Conservation (phyloP, 2,329 filamentous ascomycete species). For the Fusarium pseudocircinatum region DNA sequence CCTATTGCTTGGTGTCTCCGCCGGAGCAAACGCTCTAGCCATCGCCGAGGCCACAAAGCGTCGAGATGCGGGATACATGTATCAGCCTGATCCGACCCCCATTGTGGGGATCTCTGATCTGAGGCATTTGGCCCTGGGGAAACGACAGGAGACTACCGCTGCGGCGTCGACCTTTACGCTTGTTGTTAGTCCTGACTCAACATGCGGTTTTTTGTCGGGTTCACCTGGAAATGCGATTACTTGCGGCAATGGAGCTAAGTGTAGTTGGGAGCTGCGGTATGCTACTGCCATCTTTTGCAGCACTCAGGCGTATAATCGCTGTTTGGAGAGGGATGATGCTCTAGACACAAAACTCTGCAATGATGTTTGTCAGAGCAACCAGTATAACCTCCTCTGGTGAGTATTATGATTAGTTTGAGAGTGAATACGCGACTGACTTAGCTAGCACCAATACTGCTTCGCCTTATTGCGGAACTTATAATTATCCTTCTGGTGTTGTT, state of each 20-base stretch:
- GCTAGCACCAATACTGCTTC: constrained; percentile 12
- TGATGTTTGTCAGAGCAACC: constrained; percentile 29
- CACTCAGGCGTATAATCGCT: not conserved
- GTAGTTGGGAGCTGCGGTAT: constrained; percentile 13
- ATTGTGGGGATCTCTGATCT: not conserved
- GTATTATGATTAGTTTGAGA: fast-evolving
- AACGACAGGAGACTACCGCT: not conserved
- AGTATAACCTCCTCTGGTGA: constrained; percentile 28
- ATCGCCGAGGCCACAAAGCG: constrained; percentile 15
- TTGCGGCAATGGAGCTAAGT: constrained; percentile 4
- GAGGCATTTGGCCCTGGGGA: constrained; percentile 5
- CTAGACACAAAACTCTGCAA: constrained; percentile 4
- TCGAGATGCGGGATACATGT: constrained; percentile 1
- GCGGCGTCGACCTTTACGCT: constrained; percentile 1
- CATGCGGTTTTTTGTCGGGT: constrained; percentile 25
- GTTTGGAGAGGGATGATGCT: not conserved
- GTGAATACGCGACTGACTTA: not conserved
- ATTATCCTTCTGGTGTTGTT: constrained; percentile 5
- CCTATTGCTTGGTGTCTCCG: not conserved
- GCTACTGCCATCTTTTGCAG: constrained; percentile 13
- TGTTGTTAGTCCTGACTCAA: constrained; percentile 14
- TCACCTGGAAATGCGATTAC: constrained; percentile 29
- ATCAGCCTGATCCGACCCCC: constrained; percentile 12
- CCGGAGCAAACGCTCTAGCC: not conserved
- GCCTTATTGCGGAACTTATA: constrained; percentile 27